Evolutionary conservation across 1,284 basidiomycete genomes (phyloP), one percentile per base, ranked within the genome.

Genomic region (Apiotrichum domesticum): DNA sequence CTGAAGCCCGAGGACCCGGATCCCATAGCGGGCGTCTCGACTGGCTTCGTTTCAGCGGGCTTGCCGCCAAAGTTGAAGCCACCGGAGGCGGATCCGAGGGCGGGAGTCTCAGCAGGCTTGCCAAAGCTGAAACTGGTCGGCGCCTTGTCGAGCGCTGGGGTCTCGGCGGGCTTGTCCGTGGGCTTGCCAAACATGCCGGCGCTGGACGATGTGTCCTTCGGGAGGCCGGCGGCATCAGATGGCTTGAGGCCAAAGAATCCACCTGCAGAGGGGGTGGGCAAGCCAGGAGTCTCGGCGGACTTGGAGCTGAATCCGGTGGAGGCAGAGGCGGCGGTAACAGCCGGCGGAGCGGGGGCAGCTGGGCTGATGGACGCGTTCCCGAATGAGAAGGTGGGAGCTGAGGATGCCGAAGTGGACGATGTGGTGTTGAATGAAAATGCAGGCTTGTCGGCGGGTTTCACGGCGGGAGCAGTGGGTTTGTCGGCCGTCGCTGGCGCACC

Each of bases 371-470:
- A 21, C 21, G 21, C 21, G 21, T 21, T 43, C 11, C 41, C 41
- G 41, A 47, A 39, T 39, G 46, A 47, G 35, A 47, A 47, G 14
- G 46, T 8, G 5, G 53, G 14, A 21, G 21, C 21, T 21, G 21
- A 11, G 40, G 11, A 11, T 49, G 11, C 39, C 47, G 47, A n/a
- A 29, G 54, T 13, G 8, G 54, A n/a, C 2, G 54, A 15, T 1
- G 54, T 46, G 7, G 44, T 11, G 48, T 35, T 45, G 33, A 48
- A 48, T 14, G 51, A 56, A 21, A 33, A 41, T 37, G 41, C 39
- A 29, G 49, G 39, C 49, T 51, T 51, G 49, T 51, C 37, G 7
- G 37, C 37, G 37, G 37, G 37, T 21, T 21, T 21, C 21, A 21
- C 21, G 21, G 21, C 21, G 21, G 21, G 21, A 21, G 21, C 34